Base-by-base conservation (phyloP, 371 early-diverging fungal species). In the Mortierella sp. region DNA sequence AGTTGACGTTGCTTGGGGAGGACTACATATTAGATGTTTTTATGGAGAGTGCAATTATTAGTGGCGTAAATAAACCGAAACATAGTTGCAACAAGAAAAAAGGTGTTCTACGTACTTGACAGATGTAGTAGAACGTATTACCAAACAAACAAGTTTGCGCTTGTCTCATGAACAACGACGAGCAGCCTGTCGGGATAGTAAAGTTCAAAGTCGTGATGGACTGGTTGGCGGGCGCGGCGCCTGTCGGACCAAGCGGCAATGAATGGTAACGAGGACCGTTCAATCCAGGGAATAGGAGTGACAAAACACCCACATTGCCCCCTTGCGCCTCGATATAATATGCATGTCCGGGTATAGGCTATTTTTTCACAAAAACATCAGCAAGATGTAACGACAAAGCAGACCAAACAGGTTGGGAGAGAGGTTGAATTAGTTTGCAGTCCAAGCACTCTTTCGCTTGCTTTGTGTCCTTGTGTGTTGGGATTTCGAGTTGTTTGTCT, bases 161-260 rank as follows among this genome's bases (percentile, higher is more conserved):
- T 21, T n/a, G 10, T 1, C 68, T 44, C 4, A 48, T 5, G n/a
- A 45, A 8, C 3, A 73, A 0, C 1, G 50, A 19, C 44, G 74
- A 73, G 44, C 50, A 45, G 7, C 63, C 63, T 11, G 44, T 24
- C 1, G 55, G 14, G 14, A 68, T 1, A 19, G 14, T 74, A 26
- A 52, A 48, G 28, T 31, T 34, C 19, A 75, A 34, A 4, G 74
- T 47, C 3, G 47, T 63, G 45, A 81, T 48, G 21, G 76, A 34
- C 5, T 74, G 5, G 14, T n/a, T 45, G 8, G 45, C 47, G 6
- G 82, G 72, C 11, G 54, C 68, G n/a, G 54, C 21, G 8, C 45
- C 78, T 8, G 72, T 65, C 26, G 75, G 50, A 9, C 48, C 63
- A 47, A 82, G 14, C 13, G 82, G 78, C 28, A 78, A 14, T n/a